These are phyloP conservation scores for Calamus simplicifolius DNA, from an alignment of 176 grass and related monocot genomes.

Conservation along the genomic window DNA sequence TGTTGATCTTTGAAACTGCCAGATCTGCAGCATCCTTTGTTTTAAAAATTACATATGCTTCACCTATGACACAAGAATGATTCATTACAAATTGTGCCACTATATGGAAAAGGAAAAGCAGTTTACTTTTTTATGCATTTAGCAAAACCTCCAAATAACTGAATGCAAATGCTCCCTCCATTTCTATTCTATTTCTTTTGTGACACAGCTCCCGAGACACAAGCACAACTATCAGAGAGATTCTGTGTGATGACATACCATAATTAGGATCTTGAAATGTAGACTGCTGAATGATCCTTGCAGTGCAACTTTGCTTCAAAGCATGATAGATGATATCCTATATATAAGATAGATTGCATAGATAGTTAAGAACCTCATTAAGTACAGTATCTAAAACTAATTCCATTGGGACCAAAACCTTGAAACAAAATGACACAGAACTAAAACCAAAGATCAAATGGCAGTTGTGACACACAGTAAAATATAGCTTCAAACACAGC, in stretches of 20 bases:
- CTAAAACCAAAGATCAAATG: too few species aligned
- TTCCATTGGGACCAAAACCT: too few species aligned
- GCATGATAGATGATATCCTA: conserved; percentile 30
- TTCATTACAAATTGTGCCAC: conserved; percentile 2
- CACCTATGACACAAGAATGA: conserved; percentile 37
- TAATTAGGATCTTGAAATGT: conserved; percentile 32
- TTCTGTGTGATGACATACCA: conserved; percentile 29
- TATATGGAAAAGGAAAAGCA: too few species aligned
- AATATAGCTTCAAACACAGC: too few species aligned
- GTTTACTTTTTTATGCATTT: too few species aligned
- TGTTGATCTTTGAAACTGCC: conserved; percentile 59
- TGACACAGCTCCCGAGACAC: too few species aligned
- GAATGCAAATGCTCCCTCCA: too few species aligned
- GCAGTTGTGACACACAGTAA: too few species aligned
- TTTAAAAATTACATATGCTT: conserved; percentile 82
- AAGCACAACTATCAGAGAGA: not conserved
- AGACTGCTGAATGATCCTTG: conserved; percentile 23
- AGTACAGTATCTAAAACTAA: too few species aligned
- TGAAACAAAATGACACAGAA: too few species aligned
- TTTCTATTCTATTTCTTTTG: too few species aligned
- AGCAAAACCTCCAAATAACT: too few species aligned
- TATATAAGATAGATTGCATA: not conserved
- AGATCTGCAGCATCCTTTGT: conserved; percentile 38
- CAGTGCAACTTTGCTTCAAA: conserved; percentile 20
- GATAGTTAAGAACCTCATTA: not conserved